Conservation (phyloP, 2,329 filamentous ascomycete genomes). For the Ceratocystis lukuohia region DNA sequence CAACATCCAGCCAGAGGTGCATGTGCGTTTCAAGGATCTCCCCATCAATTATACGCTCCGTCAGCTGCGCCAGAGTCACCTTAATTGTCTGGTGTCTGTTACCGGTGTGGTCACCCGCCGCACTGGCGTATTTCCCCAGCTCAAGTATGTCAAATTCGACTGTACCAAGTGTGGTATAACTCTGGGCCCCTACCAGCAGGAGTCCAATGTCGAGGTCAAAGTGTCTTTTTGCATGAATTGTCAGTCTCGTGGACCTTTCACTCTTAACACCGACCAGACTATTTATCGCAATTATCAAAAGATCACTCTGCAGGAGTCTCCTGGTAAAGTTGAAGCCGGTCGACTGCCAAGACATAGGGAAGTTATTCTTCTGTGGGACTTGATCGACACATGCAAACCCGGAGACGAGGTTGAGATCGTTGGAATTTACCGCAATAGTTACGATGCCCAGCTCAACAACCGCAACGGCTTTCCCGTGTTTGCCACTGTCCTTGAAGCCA, state of each 20-base stretch:
- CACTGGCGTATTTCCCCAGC: constrained; percentile 89
- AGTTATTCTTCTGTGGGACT: constrained; percentile 88
- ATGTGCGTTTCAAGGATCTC: constrained; percentile 89
- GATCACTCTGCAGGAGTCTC: constrained; percentile 89
- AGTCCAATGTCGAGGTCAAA: constrained; percentile 91
- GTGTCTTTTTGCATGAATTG: constrained; percentile 94
- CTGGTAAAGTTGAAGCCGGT: constrained; percentile 89
- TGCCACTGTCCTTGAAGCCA: constrained; percentile 92
- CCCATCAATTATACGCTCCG: constrained; percentile 91
- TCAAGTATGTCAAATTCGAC: constrained; percentile 98
- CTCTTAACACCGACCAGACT: constrained; percentile 90
- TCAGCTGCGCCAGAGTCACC: constrained; percentile 83
- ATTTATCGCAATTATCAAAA: constrained; percentile 99
- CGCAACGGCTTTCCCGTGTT: constrained; percentile 98
- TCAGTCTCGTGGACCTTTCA: constrained; percentile 89
- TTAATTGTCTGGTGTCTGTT: constrained; percentile 90
- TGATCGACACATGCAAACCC: constrained; percentile 93
- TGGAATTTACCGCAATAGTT: constrained; percentile 95
- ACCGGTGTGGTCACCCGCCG: constrained; percentile 89
- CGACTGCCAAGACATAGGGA: constrained; percentile 86
- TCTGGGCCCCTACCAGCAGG: constrained; percentile 91
- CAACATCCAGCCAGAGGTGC: constrained; percentile 92
- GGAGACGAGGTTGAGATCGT: constrained; percentile 97
- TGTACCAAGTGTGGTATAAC: constrained; percentile 87
- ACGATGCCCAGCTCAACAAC: constrained; percentile 94